phyloP scores from a whole-genome alignment of 768 basidiomycete genomes.

The Hydnum rufescens region DNA sequence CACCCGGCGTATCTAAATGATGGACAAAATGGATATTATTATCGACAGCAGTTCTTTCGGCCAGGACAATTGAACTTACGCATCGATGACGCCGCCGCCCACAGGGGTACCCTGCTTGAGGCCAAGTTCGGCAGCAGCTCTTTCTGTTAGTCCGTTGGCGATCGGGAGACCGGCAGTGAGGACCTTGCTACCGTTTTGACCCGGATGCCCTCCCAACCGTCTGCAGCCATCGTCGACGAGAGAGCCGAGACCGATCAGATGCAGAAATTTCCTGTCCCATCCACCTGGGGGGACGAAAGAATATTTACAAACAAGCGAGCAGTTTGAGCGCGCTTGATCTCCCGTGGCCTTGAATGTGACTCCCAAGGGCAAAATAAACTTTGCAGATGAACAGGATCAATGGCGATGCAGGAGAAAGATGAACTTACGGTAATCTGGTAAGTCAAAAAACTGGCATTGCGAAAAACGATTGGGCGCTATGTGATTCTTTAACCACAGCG shows the following conservation, averaged over 20 bases:
- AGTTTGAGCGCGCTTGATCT: constrained; percentile 58
- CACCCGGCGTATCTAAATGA: constrained; percentile 55
- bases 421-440: constrained; percentile 60
- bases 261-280: constrained; percentile 81
- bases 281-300: constrained; percentile 72
- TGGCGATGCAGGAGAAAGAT: no score
- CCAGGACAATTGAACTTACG: constrained; percentile 28
- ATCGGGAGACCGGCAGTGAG: constrained; percentile 70
- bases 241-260: constrained; percentile 57
- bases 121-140: constrained; percentile 71
- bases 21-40: neutral
- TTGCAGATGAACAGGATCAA: constrained; percentile 2
- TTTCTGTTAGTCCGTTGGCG: constrained; percentile 56
- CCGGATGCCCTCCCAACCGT: constrained; percentile 50
- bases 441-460: constrained; percentile 67
- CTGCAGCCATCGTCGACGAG: constrained; percentile 48
- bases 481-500: constrained; percentile 85
- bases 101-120: constrained; percentile 73
- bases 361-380: constrained; percentile 6
- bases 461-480: constrained; percentile 57
- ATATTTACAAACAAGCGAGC: constrained; percentile 93
- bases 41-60: neutral
- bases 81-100: constrained; percentile 89
- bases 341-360: constrained; percentile 81
- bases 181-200: constrained; percentile 31